These are phyloP conservation scores for Misopates orontium DNA, from an alignment of 257 asterid species.

Conservation along the genomic window DNA sequence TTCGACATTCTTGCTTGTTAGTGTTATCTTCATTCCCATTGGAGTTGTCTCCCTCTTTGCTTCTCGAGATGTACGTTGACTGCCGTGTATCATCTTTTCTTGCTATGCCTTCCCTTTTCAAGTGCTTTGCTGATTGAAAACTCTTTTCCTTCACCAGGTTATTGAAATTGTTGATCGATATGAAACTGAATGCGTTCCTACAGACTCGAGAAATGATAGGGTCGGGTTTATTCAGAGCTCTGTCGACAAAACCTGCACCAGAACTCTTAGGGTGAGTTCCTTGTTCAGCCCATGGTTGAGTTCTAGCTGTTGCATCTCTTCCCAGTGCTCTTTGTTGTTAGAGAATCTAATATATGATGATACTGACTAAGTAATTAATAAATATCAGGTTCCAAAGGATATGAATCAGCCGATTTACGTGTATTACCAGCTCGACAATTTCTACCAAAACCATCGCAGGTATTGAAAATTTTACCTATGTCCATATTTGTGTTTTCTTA, in stretches of 20 bases:
- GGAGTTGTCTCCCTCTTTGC: conserved; percentile 87
- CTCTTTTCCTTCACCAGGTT: conserved; percentile 38
- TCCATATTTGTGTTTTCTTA: not conserved
- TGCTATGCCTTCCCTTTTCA: conserved; percentile 6
- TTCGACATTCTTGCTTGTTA: conserved; percentile 72
- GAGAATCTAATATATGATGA: conserved; percentile 1
- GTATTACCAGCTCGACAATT: conserved; percentile 66
- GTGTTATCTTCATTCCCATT: conserved; percentile 76
- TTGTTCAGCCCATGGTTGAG: conserved; percentile 8
- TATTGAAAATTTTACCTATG: conserved; percentile 22
- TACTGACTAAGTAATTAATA: conserved; percentile 22
- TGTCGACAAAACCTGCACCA: conserved; percentile 46
- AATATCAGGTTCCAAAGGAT: conserved; percentile 44
- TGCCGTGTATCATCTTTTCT: not conserved
- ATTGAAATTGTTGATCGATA: conserved; percentile 59
- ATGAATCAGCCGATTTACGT: conserved; percentile 63
- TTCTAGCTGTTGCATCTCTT: not conserved
- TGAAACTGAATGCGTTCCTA: conserved; percentile 55
- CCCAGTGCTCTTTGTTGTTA: not conserved
- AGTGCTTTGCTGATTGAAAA: conserved; percentile 26
- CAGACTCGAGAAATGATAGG: conserved; percentile 33
- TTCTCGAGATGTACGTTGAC: conserved; percentile 50
- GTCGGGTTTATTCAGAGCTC: conserved; percentile 51
- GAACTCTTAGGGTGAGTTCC: conserved; percentile 48
- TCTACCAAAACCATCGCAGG: conserved; percentile 83